phyloP scores from a whole-genome alignment of 139 green algal genomes.

The Chlorella sp. region DNA sequence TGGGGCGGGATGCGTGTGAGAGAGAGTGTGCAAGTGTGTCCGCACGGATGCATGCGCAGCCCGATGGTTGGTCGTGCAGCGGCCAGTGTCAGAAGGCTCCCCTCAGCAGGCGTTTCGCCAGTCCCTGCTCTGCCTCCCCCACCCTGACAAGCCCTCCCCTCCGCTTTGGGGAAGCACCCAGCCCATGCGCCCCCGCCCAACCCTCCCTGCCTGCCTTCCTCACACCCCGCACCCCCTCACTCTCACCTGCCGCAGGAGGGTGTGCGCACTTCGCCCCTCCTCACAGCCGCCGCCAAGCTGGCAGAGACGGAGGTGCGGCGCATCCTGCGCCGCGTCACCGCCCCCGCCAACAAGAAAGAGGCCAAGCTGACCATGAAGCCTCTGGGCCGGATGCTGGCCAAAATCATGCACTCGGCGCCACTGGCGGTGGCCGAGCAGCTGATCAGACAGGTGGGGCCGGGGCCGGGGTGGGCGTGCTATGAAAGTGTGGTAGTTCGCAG shows the following conservation, averaged over 20 bases:
- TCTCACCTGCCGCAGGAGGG: slow-evolving; percentile 40
- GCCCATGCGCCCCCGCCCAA: not conserved
- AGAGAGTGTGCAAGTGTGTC: not conserved
- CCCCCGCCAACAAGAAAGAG: slow-evolving; percentile 56
- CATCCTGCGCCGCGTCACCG: slow-evolving; percentile 63
- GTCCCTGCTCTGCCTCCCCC: not conserved
- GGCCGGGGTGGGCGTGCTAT: not conserved
- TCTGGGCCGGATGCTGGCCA: slow-evolving; percentile 68
- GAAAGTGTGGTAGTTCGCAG: not conserved
- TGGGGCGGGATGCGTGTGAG: not conserved
- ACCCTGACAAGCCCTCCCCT: not conserved
- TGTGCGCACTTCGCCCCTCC: slow-evolving; percentile 33
- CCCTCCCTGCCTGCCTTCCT: not conserved
- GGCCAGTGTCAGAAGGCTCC: too few species aligned
- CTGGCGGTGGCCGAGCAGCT: slow-evolving; percentile 61
- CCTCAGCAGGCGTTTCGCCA: not conserved
- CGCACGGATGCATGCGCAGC: too few species aligned
- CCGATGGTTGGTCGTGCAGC: not conserved
- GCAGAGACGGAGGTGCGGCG: slow-evolving; percentile 55
- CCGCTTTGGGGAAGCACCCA: too few species aligned
- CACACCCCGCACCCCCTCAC: not conserved
- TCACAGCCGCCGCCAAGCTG: slow-evolving; percentile 57
- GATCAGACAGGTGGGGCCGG: slow-evolving; percentile 46
- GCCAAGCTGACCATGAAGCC: slow-evolving; percentile 56
- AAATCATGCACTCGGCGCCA: slow-evolving; percentile 62